Evolutionary conservation across 306 rosid species (phyloP).

Genomic region (Citrullus amarus): DNA sequence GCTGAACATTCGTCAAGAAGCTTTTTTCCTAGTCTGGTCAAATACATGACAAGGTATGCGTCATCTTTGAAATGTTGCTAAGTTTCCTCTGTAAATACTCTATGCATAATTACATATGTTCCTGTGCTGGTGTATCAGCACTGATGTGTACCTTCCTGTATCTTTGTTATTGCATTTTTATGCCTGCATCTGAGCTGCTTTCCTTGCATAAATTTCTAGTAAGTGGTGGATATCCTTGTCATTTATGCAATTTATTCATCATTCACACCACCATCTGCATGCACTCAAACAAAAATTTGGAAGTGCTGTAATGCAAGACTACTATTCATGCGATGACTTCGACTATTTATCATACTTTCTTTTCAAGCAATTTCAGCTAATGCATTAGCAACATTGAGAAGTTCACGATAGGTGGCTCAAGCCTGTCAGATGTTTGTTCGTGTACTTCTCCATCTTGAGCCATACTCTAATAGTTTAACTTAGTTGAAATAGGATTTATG

Average conservation of each 20-base stretch:
- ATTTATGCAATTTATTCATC: not conserved
- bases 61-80: not conserved
- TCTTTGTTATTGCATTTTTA: constrained; percentile 4
- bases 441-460: not conserved
- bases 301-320: not conserved
- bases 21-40: constrained; percentile 53
- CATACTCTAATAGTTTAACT: not conserved
- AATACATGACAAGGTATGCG: constrained; percentile 71
- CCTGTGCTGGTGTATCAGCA: not conserved
- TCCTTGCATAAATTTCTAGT: not conserved
- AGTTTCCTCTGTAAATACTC: not conserved
- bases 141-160: not conserved
- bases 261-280: not conserved
- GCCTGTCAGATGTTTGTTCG: not conserved
- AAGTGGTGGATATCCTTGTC: not conserved
- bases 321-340: not conserved
- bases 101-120: not conserved
- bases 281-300: not conserved
- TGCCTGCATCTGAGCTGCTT: not conserved
- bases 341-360: not conserved
- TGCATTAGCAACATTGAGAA: not conserved
- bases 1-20: constrained; percentile 61
- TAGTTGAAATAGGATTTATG: not conserved
- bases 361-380: not conserved
- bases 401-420: not conserved